Conservation (phyloP, 2,329 filamentous ascomycete genomes). For the Exutisphaerella laricina region DNA sequence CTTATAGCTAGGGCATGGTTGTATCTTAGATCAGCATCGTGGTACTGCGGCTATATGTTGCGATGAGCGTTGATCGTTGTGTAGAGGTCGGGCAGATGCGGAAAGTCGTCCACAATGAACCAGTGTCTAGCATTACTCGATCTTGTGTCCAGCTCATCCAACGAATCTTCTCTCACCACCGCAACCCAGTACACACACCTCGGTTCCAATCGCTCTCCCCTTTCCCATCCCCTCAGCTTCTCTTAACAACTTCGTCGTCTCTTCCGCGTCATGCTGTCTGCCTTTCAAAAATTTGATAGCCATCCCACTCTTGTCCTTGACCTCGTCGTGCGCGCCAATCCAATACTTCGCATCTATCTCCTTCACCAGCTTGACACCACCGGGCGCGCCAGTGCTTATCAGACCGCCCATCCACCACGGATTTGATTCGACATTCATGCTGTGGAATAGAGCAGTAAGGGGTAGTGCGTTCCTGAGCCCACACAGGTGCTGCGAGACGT, state of each 20-base stretch:
- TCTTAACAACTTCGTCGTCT: constrained; percentile 40
- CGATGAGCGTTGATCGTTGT: no score
- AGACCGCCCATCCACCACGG: constrained; percentile 59
- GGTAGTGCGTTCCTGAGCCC: constrained; percentile 51
- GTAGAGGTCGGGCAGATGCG: no score
- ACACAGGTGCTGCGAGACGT: constrained; percentile 53
- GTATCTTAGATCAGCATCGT: no score
- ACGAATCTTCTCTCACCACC: constrained; percentile 5
- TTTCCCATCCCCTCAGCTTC: constrained; percentile 14
- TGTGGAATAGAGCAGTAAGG: constrained; percentile 59
- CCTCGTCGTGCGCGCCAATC: constrained; percentile 58
- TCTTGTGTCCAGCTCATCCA: constrained; percentile 6
- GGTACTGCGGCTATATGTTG: no score
- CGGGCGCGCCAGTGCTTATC: constrained; percentile 52
- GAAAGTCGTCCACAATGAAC: no score
- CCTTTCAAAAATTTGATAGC: constrained; percentile 49
- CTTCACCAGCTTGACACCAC: constrained; percentile 53
- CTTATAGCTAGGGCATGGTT: no score
- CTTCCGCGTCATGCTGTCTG: constrained; percentile 40
- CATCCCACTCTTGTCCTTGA: constrained; percentile 52
- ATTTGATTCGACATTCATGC: constrained; percentile 55
- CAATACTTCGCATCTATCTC: constrained; percentile 52
- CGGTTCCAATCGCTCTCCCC: constrained; percentile 11
- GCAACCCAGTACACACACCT: constrained; percentile 6
- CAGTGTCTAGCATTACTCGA: no score